phyloP scores from a whole-genome alignment of 345 rosid species.

The Camelina sativa region DNA sequence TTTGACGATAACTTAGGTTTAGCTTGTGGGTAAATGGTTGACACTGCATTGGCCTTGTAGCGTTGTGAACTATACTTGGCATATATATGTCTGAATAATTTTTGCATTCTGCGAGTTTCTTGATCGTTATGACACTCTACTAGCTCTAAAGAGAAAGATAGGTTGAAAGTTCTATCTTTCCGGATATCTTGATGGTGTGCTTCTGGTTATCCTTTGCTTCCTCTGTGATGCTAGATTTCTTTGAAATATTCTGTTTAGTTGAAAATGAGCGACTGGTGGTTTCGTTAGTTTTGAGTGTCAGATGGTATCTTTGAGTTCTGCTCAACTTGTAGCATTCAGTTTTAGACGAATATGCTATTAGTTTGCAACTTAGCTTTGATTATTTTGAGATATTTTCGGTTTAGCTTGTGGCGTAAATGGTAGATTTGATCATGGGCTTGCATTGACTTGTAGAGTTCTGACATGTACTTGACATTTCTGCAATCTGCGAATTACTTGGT shows the following conservation, averaged over 20 bases:
- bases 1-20: neutral
- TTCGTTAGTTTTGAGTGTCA: neutral
- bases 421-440: slow-evolving; percentile 17
- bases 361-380: neutral
- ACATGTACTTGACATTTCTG: neutral
- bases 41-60: slow-evolving; percentile 13
- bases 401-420: neutral
- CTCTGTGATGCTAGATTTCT: neutral
- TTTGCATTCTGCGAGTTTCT: neutral
- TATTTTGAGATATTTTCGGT: neutral
- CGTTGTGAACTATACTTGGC: neutral
- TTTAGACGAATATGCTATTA: neutral
- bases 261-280: neutral
- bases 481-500: neutral
- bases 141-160: neutral
- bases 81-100: neutral
- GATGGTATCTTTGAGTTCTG: neutral
- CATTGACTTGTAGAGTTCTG: slow-evolving; percentile 11
- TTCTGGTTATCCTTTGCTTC: neutral
- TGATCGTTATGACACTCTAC: neutral
- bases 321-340: neutral
- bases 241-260: neutral
- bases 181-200: neutral
- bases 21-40: neutral
- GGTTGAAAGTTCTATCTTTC: neutral